Percentiles rank a stretch among this genome's conserved stretches.
Conservation (phyloP, 768 basidiomycete species). For the Termitomyces eurrhizus region DNA sequence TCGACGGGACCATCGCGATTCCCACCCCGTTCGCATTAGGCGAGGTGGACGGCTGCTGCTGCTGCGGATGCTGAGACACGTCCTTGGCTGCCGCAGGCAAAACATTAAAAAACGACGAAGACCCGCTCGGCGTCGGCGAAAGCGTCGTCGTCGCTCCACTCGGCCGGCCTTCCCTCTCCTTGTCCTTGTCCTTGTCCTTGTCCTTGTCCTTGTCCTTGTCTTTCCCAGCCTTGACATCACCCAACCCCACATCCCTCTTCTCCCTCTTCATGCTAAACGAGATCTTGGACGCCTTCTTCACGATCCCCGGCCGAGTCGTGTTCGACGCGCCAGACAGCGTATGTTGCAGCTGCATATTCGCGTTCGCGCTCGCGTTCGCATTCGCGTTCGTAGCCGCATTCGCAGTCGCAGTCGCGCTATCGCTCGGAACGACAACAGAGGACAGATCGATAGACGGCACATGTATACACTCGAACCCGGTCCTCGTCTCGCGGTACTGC, state of each 20-base stretch:
- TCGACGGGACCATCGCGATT: slow-evolving; percentile 17
- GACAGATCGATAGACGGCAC: slow-evolving; percentile 89
- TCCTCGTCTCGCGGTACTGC: slow-evolving; percentile 85
- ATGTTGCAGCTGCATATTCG: slow-evolving; percentile 35
- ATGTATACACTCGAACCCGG: slow-evolving; percentile 96
- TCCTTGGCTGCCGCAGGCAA: slow-evolving; percentile 34
- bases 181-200: background rate
- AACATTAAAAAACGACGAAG: slow-evolving; percentile 85
- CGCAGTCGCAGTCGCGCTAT: background rate
- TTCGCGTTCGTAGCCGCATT: slow-evolving; percentile 15
- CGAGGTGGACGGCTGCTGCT: slow-evolving; percentile 3
- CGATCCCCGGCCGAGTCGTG: slow-evolving; percentile 39
- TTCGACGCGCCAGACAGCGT: slow-evolving; percentile 38
- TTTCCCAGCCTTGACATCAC: background rate
- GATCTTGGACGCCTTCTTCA: slow-evolving; percentile 74
- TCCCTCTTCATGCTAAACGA: slow-evolving; percentile 64
- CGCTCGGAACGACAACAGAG: slow-evolving; percentile 46
- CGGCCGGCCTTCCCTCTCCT: slow-evolving; percentile 31
- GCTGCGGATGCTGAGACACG: slow-evolving; percentile 6
- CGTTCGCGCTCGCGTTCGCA: slow-evolving; percentile 15
- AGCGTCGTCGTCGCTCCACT: slow-evolving; percentile 43
- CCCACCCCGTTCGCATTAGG: slow-evolving; percentile 28
- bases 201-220: background rate
- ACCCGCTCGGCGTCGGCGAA: slow-evolving; percentile 68
- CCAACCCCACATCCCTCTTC: slow-evolving; percentile 23